A percentile compares a stretch with the other conserved stretches of the same genome.
Evolutionary conservation across 495 filamentous ascomycete species (phyloP).

Genomic region (Podospora sp.): DNA sequence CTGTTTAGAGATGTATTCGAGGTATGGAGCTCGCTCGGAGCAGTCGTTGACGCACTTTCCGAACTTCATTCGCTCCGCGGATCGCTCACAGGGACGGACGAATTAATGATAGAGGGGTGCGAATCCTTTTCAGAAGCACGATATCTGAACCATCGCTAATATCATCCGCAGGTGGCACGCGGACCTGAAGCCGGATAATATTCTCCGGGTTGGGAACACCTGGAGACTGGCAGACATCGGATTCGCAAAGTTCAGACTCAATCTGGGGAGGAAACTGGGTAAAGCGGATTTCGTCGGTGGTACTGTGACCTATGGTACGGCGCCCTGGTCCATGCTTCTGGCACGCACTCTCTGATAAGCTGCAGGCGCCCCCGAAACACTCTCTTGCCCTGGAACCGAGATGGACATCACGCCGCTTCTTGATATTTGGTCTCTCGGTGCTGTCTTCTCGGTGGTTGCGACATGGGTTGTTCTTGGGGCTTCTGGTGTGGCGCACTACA

Average conservation of each 20-base stretch:
- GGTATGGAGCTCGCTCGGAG: neutral
- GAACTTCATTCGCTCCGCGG: neutral
- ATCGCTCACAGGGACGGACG: neutral
- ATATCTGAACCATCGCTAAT: neutral
- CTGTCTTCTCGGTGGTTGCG: neutral
- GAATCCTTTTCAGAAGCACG: neutral
- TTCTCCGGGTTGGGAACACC: neutral
- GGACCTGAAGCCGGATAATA: neutral
- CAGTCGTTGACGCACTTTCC: neutral
- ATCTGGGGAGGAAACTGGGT: too few species aligned
- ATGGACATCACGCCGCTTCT: neutral
- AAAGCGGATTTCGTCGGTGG: neutral
- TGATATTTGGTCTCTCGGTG: constrained; percentile 6
- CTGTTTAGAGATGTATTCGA: neutral
- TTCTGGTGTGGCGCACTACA: neutral
- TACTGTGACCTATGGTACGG: neutral
- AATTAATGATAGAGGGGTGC: neutral
- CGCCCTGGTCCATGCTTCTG: neutral
- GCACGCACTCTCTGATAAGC: neutral
- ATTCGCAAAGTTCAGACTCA: neutral
- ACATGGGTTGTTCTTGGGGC: constrained; percentile 11
- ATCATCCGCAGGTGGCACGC: neutral
- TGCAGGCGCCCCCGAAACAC: neutral
- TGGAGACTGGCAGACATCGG: constrained; percentile 2
- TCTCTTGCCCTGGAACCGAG: neutral